Evolutionary conservation across 345 rosid species (phyloP).

Genomic region (Diplotaxis tenuifolia): DNA sequence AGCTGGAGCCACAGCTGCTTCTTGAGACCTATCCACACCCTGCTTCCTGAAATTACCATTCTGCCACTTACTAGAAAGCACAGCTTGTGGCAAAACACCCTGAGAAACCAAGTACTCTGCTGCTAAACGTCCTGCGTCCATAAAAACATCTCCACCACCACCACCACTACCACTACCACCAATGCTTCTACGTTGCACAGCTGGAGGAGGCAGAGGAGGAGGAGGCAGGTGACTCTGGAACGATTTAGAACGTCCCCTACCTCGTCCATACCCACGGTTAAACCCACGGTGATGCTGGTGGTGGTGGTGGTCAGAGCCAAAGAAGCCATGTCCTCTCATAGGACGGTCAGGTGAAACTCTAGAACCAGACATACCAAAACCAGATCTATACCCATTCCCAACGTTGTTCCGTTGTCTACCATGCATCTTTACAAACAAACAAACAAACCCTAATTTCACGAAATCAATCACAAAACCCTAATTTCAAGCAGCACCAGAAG

Average conservation of each 20-base stretch:
- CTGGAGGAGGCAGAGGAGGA: slow-evolving; percentile 43
- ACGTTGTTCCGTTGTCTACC: slow-evolving; percentile 82
- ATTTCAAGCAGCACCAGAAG: no score
- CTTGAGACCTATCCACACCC: slow-evolving; percentile 57
- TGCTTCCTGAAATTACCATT: slow-evolving; percentile 65
- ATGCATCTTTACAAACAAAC: slow-evolving; percentile 56
- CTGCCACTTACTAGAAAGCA: slow-evolving; percentile 75
- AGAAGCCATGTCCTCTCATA: slow-evolving; percentile 73
- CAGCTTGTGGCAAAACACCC: slow-evolving; percentile 59
- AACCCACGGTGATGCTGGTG: slow-evolving; percentile 44
- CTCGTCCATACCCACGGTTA: slow-evolving; percentile 79
- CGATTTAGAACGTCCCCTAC: slow-evolving; percentile 59
- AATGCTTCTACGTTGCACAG: slow-evolving; percentile 47
- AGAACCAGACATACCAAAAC: slow-evolving; percentile 56
- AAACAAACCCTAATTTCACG: background rate
- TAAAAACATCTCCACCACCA: slow-evolving; percentile 50
- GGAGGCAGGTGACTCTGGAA: slow-evolving; percentile 45
- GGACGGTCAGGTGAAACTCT: slow-evolving; percentile 63
- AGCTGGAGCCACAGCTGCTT: slow-evolving; percentile 48
- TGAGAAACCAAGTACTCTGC: slow-evolving; percentile 88
- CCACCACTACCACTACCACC: slow-evolving; percentile 39
- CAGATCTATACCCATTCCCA: slow-evolving; percentile 86
- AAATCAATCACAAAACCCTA: no score
- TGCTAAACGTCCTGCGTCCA: slow-evolving; percentile 96
- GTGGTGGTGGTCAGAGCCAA: slow-evolving; percentile 57